Evolutionary conservation across 495 filamentous ascomycete species (phyloP), one percentile per base, ranked within the genome.

Genomic region (Penicillium atrosanguineum): DNA sequence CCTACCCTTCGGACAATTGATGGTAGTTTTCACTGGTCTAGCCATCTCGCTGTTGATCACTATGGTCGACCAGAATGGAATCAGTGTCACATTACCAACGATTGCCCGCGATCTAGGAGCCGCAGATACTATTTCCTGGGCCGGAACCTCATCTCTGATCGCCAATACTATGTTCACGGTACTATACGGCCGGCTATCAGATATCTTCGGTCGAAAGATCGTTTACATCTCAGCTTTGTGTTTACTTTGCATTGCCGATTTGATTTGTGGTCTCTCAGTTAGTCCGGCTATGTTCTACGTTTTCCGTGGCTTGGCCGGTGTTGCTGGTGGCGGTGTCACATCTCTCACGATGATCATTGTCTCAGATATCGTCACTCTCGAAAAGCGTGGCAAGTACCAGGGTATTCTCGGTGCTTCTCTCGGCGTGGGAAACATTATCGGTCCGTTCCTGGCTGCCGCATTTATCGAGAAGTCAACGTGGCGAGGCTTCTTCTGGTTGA

Each of bases 81-180:
- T 88, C 46, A 80, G 77, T 50, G 79, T 84, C 18, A 77, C 78
- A 2, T 65, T 87, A 0, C 84, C 84, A 1, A 80, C 79, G 11
- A 83, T 88, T 55, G 79, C 80, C 36, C 68, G 66, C 46, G 82
- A 86, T 42, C 70, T 88, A 1, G 55, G 80, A 47, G 81, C 78
- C 0, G 58, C 71, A 34, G 70, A 81, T 31, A 85, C 83, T 15
- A 85, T 89, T 20, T 87, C 82, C 0, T 92, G 87, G 88, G 81
- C 87, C 6, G 88, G 86, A n/a, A 90, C 86, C 0, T 87, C 87
- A 4, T 86, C 86, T 21, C 69, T 90, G 18, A 85, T 91, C 48
- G 85, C 85, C 3, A 88, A 87, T 61, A 87, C 85, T 11, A 83
- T 85, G 48, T 88, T 87, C 48, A 81, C 82, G 14, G 79, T 83